A percentile compares a stretch with the other conserved stretches of the same genome.
These are phyloP conservation scores for Epichloe festucae DNA, from an alignment of 2,329 filamentous ascomycete genomes.

Conservation along the genomic window DNA sequence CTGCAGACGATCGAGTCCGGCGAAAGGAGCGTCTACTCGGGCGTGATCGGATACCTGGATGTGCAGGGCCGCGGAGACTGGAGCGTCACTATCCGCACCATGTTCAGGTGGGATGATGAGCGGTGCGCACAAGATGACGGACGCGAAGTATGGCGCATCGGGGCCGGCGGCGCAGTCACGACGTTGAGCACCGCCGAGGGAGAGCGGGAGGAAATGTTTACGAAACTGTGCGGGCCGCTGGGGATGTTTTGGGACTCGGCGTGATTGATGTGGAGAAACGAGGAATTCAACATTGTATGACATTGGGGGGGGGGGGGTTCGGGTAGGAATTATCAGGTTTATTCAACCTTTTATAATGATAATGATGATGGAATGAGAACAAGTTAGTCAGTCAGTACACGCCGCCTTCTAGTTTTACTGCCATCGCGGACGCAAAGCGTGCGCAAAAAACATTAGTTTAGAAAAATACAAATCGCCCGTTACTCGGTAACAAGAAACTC, in stretches of 20 bases:
- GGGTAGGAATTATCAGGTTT: no score
- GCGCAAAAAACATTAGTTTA: no score
- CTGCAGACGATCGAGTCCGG: conserved; percentile 53
- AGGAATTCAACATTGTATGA: no score
- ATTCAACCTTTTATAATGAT: not conserved
- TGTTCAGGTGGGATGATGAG: conserved; percentile 61
- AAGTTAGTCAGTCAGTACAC: no score
- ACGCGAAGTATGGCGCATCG: conserved; percentile 63
- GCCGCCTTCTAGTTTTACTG: no score
- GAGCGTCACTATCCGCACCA: conserved; percentile 78
- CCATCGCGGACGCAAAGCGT: no score
- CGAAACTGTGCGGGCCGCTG: conserved; percentile 51
- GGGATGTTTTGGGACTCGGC: conserved; percentile 32
- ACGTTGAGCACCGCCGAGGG: conserved; percentile 65
- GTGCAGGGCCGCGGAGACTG: conserved; percentile 77
- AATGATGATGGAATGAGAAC: no score
- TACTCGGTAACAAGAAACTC: no score
- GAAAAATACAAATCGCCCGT: no score
- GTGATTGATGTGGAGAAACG: conserved; percentile 4
- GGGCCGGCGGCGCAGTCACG: conserved; percentile 84
- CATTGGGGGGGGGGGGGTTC: no score
- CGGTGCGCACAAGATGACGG: conserved; percentile 14
- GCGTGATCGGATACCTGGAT: conserved; percentile 82
- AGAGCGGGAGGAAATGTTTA: conserved; percentile 85
- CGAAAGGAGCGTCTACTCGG: conserved; percentile 69